Conservation (phyloP, 2,329 filamentous ascomycete species). For the Iodosphaeria phyllophila region DNA sequence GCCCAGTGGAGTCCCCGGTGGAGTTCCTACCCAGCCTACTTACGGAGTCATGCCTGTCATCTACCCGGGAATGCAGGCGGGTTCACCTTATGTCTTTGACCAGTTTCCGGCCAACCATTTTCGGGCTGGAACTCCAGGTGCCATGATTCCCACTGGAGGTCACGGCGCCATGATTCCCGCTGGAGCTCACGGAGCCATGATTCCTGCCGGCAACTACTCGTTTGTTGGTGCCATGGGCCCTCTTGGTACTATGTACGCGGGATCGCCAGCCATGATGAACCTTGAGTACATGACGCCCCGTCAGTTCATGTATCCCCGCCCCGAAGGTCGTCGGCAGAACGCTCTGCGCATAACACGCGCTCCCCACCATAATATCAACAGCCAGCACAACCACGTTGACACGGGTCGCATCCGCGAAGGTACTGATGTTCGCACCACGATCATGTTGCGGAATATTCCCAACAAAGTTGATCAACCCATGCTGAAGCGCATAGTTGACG, state of each 20-base stretch:
- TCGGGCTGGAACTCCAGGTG: too few species aligned
- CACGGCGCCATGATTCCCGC: too few species aligned
- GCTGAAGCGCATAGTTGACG: constrained; percentile 64
- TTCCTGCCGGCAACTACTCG: constrained; percentile 11
- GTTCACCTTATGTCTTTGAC: constrained; percentile 15
- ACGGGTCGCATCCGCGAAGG: constrained; percentile 41
- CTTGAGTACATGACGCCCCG: constrained; percentile 22
- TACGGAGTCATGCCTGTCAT: constrained; percentile 18
- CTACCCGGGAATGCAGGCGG: constrained; percentile 15
- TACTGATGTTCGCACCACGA: constrained; percentile 61
- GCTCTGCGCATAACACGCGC: constrained; percentile 25
- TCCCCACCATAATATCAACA: constrained; percentile 25
- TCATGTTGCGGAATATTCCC: constrained; percentile 91
- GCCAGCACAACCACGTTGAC: constrained; percentile 44
- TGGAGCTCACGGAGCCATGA: constrained; percentile 8
- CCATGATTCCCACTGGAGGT: too few species aligned
- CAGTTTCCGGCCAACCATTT: constrained; percentile 12
- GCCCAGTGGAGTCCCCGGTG: too few species aligned
- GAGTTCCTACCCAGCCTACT: constrained; percentile 9
- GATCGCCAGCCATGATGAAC: constrained; percentile 7
- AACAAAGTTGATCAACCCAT: constrained; percentile 69
- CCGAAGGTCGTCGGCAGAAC: constrained; percentile 28
- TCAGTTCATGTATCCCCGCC: constrained; percentile 13
- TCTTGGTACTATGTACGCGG: constrained; percentile 9
- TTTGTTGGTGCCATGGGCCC: too few species aligned